Evolutionary conservation across 2,329 filamentous ascomycete genomes (phyloP), one percentile per base, ranked within the genome.

Genomic region (Trichoderma atroviride): DNA sequence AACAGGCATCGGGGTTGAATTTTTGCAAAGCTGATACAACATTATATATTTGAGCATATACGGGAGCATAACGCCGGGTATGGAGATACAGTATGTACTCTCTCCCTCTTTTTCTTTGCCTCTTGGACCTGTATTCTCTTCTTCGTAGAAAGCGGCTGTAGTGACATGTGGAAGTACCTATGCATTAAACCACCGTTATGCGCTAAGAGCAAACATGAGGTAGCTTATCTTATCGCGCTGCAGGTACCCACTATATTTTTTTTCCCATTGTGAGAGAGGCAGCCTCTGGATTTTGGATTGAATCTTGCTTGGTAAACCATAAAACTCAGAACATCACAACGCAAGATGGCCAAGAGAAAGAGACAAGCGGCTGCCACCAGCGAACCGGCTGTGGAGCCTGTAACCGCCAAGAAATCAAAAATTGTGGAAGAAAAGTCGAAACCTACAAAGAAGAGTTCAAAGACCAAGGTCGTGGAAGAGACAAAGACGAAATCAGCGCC

Each of bases 311-410:
- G 29, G 14, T 43, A 35, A 24, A n/a, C 47, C n/a, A 52, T 29
- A 55, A 68, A 27, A 4, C 10, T 29, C 22, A 14, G 11, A n/a
- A 29, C 27, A 37, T n/a, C 53, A 31, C 71, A 57, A 61, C 69
- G 61, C 50, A 72, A 67, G 70, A 85, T 86, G 84, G 82, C 76
- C 22, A 86, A 86, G 74, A 80, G 84, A 76, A 86, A 85, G 82
- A 83, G 83, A 76, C 78, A 80, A 71, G 77, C 80, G 24, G 76
- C 72, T 27, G 69, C 72, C 16, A 74, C 72, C 67, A 75, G 72
- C 67, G 75, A 78, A 13, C 57, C 74, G 19, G 70, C 70, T 6
- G n/a, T 72, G 2, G 77, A 76, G 33, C 29, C 74, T 35, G 69
- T 67, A 0, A 53, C 74, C 1, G 73, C 72, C 16, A 83, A 83